Evolutionary conservation across 768 basidiomycete genomes (phyloP).

Genomic region (Roridomyces roridus): DNA sequence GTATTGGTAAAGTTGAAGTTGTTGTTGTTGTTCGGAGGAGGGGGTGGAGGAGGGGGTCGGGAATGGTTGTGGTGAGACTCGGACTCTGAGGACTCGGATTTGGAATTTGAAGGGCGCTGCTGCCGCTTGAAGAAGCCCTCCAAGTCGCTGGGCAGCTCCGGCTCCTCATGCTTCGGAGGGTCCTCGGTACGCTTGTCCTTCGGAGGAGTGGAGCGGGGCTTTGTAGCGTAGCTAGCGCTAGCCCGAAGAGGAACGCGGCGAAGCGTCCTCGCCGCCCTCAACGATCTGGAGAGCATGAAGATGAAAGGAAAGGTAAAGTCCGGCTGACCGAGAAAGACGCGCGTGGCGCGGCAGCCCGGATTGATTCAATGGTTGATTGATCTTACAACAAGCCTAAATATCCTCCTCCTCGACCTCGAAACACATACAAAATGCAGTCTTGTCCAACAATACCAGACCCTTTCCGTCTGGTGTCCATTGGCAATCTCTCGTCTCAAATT

Average conservation of each 20-base stretch:
- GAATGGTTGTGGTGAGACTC: slow-evolving; percentile 38
- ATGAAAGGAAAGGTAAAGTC: slow-evolving; percentile 27
- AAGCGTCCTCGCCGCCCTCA: slow-evolving; percentile 56
- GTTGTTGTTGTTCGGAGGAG: slow-evolving; percentile 55
- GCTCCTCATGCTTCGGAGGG: slow-evolving; percentile 41
- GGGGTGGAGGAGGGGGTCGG: slow-evolving; percentile 43
- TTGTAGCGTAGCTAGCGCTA: slow-evolving; percentile 55
- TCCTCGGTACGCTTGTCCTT: slow-evolving; percentile 33
- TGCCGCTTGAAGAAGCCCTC: slow-evolving; percentile 82
- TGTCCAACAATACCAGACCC: slow-evolving; percentile 76
- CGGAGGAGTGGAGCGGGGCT: slow-evolving; percentile 32
- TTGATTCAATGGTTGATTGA: slow-evolving; percentile 1
- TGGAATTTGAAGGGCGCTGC: slow-evolving; percentile 46
- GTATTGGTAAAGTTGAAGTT: slow-evolving; percentile 63
- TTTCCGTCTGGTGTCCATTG: slow-evolving; percentile 90
- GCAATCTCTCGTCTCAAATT: slow-evolving; percentile 73
- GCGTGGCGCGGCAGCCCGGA: slow-evolving; percentile 8
- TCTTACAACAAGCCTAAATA: slow-evolving; percentile 17
- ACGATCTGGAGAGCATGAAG: slow-evolving; percentile 68
- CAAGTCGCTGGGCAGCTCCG: slow-evolving; percentile 66
- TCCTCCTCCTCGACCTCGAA: slow-evolving; percentile 71
- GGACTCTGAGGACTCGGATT: slow-evolving; percentile 33
- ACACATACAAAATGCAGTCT: slow-evolving; percentile 83
- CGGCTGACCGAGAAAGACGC: neutral
- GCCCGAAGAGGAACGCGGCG: slow-evolving; percentile 40